phyloP scores from a whole-genome alignment of 73 alveolate species.

The Breviolum minutum region DNA sequence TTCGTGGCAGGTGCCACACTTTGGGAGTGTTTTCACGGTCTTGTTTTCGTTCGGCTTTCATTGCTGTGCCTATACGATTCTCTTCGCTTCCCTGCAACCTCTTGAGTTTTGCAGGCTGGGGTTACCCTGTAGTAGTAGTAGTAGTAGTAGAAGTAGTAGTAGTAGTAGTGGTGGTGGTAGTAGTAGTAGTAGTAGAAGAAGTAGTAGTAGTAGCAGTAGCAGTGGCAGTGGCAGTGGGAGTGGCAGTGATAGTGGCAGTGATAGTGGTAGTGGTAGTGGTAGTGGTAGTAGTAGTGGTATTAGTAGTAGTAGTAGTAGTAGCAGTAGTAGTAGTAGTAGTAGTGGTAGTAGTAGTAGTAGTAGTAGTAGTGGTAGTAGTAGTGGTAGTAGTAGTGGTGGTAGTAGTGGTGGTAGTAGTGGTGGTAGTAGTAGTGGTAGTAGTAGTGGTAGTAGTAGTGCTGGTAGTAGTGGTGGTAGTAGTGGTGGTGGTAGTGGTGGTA shows the following conservation, averaged over 20 bases:
- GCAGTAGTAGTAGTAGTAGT: neutral
- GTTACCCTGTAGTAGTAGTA: no score
- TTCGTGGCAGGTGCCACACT: neutral
- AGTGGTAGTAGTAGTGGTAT: no score
- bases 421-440: neutral
- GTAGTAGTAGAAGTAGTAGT: no score
- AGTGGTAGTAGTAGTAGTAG: neutral
- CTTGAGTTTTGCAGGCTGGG: no score
- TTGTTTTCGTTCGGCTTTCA: neutral
- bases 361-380: constrained; percentile 3
- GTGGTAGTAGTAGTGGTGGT: neutral
- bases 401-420: neutral
- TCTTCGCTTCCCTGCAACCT: no score
- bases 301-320: no score
- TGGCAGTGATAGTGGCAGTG: neutral
- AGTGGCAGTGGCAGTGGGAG: no score
- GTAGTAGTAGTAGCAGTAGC: no score
- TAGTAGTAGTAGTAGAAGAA: no score
- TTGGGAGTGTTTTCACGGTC: neutral
- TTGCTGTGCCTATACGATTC: no score
- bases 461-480: neutral
- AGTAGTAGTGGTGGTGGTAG: no score
- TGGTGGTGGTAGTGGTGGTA: neutral
- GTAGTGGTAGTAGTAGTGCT: neutral
- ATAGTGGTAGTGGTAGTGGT: neutral